Evolutionary conservation across 148 eudicot genomes (phyloP), one percentile per base, ranked within the genome.

Genomic region (Agrostemma githago): DNA sequence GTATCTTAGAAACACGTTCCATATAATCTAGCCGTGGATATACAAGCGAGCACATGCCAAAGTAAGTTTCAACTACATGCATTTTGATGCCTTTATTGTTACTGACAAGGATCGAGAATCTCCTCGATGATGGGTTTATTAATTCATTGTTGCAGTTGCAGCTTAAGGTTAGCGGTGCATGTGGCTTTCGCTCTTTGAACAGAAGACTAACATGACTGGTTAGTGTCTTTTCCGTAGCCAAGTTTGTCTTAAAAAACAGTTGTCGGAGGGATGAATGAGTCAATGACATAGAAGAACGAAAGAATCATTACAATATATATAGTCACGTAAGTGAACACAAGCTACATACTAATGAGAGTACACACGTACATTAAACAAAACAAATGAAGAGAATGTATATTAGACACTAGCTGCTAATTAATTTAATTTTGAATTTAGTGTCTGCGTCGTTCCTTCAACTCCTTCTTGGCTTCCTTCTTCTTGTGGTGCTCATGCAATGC

Each of bases 381-480:
- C 34, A 26, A 26, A 26, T 26, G 34, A 26, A 26, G 34, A 26
- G 1, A 26, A 26, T 26, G 34, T 26, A 26, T 26, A 26, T 26
- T 26, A 26, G 34, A 26, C 34, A 26, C 34, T 26, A 26, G 34
- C 34, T 26, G 34, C 34, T 26, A 26, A 26, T 26, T 26, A 26
- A 8, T 10, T 51, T 11, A 51, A 15, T 15, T 51, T 51, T 51
- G 56, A 12, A 51, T 19, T 20, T 17, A 38, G 19, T 57, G 7
- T 54, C 11, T 42, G 58, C 46, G 20, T 48, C 21, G 66, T 15
- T 79, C 82, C 10, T 79, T 74, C 16, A 69, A 20, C 7, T 63
- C 72, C 5, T 79, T 48, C 78, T 79, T 79, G 64, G 78, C 74
- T 10, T 79, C 82, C 43, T 79, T 74, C 75, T 79, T 79, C 78